Base-by-base conservation (phyloP, 169 alveolate genomes). In the Plasmodium knowlesi region DNA sequence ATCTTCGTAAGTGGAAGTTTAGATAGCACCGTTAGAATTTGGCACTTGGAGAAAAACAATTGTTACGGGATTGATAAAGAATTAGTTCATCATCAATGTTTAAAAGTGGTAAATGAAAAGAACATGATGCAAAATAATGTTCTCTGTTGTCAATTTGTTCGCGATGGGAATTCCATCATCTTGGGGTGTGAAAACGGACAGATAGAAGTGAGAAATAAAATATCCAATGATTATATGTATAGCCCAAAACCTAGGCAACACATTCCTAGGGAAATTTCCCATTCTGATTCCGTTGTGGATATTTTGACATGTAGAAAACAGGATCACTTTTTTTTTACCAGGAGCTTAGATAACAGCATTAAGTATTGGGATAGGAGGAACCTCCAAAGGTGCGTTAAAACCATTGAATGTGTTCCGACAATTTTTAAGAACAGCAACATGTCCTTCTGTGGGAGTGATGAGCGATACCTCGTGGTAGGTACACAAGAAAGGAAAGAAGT, bases 21-120 rank as follows among this genome's bases (percentile, higher is more conserved):
- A 39, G 97, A 96, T 82, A 96, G 97, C 5, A 96, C 97, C n/a
- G n/a, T 96, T 14, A 89, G 97, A 14, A 82, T 92, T 39, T 96
- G 95, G 93, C 91, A 96, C 41, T 73, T 96, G 2, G 85, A 92
- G 41, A 88, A 95, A 25, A 90, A 82, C 30, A 81, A 89, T 76
- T 30, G 43, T 10, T 85, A 85, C 61, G 93, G 93, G 14, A 50
- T 85, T 0, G 85, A 85, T 28, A 85, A 85, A 34, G 93, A 85
- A 16, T 14, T 85, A 50, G 82, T 85, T 6, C 93, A 85, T 34
- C 61, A 32, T 22, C 93, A 85, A 85, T 85, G 93, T 76, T 32
- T 85, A 32, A 85, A 85, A 76, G 67, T 85, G 28, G 43, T 85
- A 5, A 85, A 85, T 54, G 93, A 85, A 78, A 85, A 30, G 67